Evolutionary conservation across 805 yeast genomes (phyloP).

Genomic region (Schwanniomyces pseudopolymorphus): DNA sequence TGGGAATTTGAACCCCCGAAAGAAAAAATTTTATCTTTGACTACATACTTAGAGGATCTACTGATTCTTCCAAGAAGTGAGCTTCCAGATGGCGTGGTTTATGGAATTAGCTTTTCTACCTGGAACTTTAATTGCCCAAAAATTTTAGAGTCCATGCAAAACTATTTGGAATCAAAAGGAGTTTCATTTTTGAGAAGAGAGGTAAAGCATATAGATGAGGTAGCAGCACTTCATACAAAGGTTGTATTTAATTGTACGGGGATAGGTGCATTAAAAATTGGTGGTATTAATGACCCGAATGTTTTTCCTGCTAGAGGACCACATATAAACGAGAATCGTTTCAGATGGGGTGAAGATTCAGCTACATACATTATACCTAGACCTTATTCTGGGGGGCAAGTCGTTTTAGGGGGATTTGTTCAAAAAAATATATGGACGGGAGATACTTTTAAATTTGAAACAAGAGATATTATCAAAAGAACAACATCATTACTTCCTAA

Average conservation of each 20-base stretch:
- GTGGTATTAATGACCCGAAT: conserved; percentile 61
- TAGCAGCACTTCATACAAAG: conserved; percentile 38
- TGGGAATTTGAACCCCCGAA: conserved; percentile 50
- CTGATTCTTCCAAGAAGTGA: conserved; percentile 31
- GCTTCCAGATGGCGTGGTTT: conserved; percentile 52
- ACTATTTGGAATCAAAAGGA: conserved; percentile 46
- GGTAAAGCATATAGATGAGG: conserved; percentile 57
- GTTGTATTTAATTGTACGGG: conserved; percentile 78
- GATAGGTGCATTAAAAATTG: conserved; percentile 59
- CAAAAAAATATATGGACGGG: conserved; percentile 18
- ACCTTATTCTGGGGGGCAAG: conserved; percentile 62
- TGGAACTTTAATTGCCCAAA: conserved; percentile 76
- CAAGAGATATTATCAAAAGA: conserved; percentile 17
- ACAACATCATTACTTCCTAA: conserved; percentile 16
- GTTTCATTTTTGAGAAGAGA: conserved; percentile 50
- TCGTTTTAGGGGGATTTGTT: conserved; percentile 31
- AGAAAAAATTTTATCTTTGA: conserved; percentile 47
- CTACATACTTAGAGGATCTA: conserved; percentile 50
- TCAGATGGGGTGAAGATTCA: conserved; percentile 59
- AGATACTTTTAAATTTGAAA: conserved; percentile 15
- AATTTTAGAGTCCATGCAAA: conserved; percentile 49
- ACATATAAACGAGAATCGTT: conserved; percentile 55
- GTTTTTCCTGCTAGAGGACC: conserved; percentile 81
- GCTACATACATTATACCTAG: conserved; percentile 73
- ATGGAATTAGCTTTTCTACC: conserved; percentile 56